Conservation (phyloP, 352 stramenopile genomes). For the Pythium coloratum region DNA sequence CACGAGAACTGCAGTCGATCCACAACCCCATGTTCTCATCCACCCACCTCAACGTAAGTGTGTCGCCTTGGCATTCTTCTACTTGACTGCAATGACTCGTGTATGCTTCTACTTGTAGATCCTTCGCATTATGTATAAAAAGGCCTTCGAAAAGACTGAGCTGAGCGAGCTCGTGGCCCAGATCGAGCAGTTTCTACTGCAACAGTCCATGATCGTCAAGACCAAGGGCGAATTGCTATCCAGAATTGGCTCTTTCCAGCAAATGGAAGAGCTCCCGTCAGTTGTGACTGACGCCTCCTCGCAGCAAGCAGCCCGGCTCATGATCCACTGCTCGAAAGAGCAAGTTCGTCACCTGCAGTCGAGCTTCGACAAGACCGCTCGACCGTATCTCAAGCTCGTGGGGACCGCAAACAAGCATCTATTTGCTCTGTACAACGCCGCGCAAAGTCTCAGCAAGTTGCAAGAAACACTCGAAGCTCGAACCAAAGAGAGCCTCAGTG, state of each 20-base stretch:
- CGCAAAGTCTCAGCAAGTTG: slow-evolving; percentile 21
- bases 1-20: not conserved
- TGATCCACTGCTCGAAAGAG: slow-evolving; percentile 26
- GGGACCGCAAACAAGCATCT: slow-evolving; percentile 32
- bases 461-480: not conserved
- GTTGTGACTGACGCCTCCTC: not conserved
- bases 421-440: slow-evolving; percentile 34
- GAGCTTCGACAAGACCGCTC: slow-evolving; percentile 17
- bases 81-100: not conserved
- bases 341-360: slow-evolving; percentile 21
- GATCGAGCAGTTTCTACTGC: slow-evolving; percentile 36
- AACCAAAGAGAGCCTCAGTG: not conserved
- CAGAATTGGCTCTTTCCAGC: slow-evolving; percentile 10
- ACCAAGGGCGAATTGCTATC: slow-evolving; percentile 34
- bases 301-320: slow-evolving; percentile 12
- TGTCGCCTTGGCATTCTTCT: too few relatives aligned
- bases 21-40: slow-evolving; percentile 29
- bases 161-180: slow-evolving; percentile 11
- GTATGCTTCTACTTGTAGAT: slow-evolving; percentile 24
- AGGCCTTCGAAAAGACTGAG: slow-evolving; percentile 16
- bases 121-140: slow-evolving; percentile 33
- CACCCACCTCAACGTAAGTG: slow-evolving; percentile 33
- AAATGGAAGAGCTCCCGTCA: slow-evolving; percentile 19
- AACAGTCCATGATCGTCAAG: slow-evolving; percentile 36
- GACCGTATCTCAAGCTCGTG: slow-evolving; percentile 26